These are phyloP conservation scores for Ogataea methanolica DNA, from an alignment of 805 yeast genomes.

Conservation along the genomic window DNA sequence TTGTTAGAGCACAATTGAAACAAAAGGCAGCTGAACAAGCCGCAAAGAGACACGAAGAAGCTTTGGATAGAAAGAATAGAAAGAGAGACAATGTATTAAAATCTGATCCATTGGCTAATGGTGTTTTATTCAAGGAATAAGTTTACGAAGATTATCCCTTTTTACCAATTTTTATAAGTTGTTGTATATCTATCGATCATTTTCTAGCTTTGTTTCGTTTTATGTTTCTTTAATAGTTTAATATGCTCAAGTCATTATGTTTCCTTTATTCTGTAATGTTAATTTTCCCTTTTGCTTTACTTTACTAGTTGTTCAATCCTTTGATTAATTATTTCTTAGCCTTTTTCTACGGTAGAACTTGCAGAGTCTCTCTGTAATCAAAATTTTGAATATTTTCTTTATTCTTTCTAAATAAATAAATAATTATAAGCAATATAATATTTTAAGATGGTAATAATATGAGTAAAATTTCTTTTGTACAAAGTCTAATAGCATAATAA, in stretches of 20 bases:
- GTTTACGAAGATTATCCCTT: neutral
- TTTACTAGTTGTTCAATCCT: too few species aligned
- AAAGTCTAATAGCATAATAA: too few species aligned
- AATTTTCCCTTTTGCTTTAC: too few species aligned
- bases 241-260: neutral
- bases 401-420: too few species aligned
- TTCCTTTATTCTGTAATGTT: too few species aligned
- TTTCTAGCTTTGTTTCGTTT: neutral
- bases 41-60: constrained; percentile 70
- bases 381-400: too few species aligned
- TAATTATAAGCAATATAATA: too few species aligned
- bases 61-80: constrained; percentile 68
- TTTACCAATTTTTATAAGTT: neutral
- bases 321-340: too few species aligned
- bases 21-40: constrained; percentile 80
- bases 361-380: too few species aligned
- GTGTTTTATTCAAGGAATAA: constrained; percentile 57
- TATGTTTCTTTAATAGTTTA: neutral
- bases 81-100: constrained; percentile 70
- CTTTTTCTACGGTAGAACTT: too few species aligned
- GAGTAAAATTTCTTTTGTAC: too few species aligned
- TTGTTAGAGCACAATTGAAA: constrained; percentile 83
- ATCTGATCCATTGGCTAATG: constrained; percentile 81
- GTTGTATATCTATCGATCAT: neutral
- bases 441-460: too few species aligned